These are phyloP conservation scores for Cystofilobasidium ferigula DNA, from an alignment of 768 basidiomycete genomes.

Conservation along the genomic window DNA sequence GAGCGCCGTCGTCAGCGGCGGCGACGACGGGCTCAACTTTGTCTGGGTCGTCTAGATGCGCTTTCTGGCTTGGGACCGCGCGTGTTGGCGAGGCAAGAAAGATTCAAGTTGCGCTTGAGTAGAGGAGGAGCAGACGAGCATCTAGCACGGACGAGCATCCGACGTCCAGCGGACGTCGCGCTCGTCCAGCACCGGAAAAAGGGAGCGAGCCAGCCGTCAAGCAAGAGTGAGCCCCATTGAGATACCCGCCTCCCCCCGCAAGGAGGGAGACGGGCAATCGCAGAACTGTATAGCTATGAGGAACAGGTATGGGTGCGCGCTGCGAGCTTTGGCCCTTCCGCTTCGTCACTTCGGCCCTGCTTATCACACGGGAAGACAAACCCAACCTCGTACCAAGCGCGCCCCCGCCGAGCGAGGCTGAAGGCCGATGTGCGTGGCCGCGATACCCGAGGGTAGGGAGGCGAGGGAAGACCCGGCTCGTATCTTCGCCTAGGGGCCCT, in stretches of 20 bases:
- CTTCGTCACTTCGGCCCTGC: background rate
- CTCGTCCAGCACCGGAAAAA: background rate
- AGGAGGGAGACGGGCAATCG: slow-evolving; percentile 11
- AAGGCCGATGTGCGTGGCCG: too few species aligned
- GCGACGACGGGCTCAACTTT: slow-evolving; percentile 77
- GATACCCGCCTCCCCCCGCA: slow-evolving; percentile 1
- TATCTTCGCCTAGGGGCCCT: slow-evolving; percentile 13
- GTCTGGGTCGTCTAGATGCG: slow-evolving; percentile 46
- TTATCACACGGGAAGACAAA: background rate
- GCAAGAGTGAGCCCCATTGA: slow-evolving; percentile 27
- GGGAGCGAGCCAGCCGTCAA: slow-evolving; percentile 9
- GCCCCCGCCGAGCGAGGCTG: too few species aligned
- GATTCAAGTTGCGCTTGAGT: too few species aligned
- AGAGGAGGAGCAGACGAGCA: too few species aligned
- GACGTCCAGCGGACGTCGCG: background rate
- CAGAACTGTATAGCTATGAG: slow-evolving; percentile 25
- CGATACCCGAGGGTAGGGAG: background rate
- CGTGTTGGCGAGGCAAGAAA: too few species aligned
- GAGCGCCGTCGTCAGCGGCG: slow-evolving; percentile 62
- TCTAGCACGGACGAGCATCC: too few species aligned
- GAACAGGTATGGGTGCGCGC: slow-evolving; percentile 5
- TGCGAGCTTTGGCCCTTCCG: background rate
- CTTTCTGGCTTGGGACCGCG: too few species aligned
- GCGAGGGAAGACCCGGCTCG: slow-evolving; percentile 1
- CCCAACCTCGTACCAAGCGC: too few species aligned